phyloP scores from a whole-genome alignment of 306 rosid species.

The Lathyrus oleraceus region DNA sequence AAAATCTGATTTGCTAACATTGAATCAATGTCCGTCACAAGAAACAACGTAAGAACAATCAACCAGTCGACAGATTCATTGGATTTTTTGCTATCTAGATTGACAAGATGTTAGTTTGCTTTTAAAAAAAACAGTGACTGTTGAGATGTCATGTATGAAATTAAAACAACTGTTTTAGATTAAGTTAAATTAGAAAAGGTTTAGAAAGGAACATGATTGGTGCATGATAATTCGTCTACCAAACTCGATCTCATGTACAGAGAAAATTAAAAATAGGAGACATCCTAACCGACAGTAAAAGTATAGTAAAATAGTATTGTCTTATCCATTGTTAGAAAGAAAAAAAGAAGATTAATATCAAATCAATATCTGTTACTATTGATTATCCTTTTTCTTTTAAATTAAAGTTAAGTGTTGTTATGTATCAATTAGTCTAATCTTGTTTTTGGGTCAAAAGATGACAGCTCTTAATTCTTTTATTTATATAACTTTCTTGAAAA shows the following conservation, averaged over 20 bases:
- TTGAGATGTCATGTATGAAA: neutral
- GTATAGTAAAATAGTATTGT: conserved; percentile 3
- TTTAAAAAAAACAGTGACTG: neutral
- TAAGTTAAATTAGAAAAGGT: neutral
- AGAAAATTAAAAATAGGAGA: neutral
- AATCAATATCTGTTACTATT: conserved; percentile 6
- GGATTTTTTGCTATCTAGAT: neutral
- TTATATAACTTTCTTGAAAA: conserved; percentile 26
- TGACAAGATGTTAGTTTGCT: neutral
- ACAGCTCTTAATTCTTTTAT: conserved; percentile 30
- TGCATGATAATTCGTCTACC: neutral
- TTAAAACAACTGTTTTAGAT: neutral
- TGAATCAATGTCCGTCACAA: neutral
- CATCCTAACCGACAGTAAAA: neutral
- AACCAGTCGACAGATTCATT: neutral
- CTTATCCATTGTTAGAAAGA: conserved; percentile 16
- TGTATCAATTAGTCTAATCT: conserved; percentile 19
- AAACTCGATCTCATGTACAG: neutral
- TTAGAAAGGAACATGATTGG: conserved; percentile 4
- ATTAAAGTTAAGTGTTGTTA: conserved; percentile 10
- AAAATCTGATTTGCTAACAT: neutral
- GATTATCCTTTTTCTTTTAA: conserved; percentile 29
- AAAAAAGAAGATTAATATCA: neutral
- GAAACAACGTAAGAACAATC: neutral
- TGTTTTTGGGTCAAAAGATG: conserved; percentile 51